Evolutionary conservation across 1,284 basidiomycete genomes (phyloP), one percentile per base, ranked within the genome.

Genomic region (Pascua guehoae): DNA sequence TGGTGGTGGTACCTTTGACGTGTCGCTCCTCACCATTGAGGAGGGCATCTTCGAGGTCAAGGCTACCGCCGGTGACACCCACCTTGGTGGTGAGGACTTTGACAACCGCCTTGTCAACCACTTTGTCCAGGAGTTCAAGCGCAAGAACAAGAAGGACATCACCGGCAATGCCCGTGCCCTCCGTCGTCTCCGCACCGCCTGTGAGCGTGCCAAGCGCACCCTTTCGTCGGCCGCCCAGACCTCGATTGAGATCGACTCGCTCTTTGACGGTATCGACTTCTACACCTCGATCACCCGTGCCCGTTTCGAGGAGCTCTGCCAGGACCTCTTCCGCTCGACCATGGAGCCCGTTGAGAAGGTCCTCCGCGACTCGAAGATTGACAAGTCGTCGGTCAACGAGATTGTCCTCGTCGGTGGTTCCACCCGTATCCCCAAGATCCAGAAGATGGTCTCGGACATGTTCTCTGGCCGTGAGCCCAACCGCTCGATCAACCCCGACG

Each of bases 381-480:
- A 91, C 68, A 88, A 89, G 66, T 89, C 93, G 76, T 97, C 97
- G 85, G 92, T 98, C 67, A 90, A 98, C 77, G 95, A 99, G 72
- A 98, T 99, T 68, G 96, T 98, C 75, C 91, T 99, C 60, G 95
- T 99, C 69, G 95, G 96, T 83, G 94, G 96, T 69, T 98, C 96
- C 56, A 98, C 96, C 68, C 95, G 96, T 86, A 99, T 99, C 78
- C 95, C 95, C 72, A 98, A 98, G 84, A 91, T 99, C 70, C 95
- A 98, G 81, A 85, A 91, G 37, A 87, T 98, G 62, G 93, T 99
- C 60, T 98, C 94, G 63, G 95, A 98, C 78, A 92, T 87, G 86
- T 99, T 98, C 79, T 89, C 88, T 79, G 93, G 92, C 63, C 92
- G 93, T 74, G 89, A 95, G 79, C 82, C 96, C 76, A 98, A 98